Conservation (phyloP, 495 filamentous ascomycete genomes). For the Jackrogersella minutella region DNA sequence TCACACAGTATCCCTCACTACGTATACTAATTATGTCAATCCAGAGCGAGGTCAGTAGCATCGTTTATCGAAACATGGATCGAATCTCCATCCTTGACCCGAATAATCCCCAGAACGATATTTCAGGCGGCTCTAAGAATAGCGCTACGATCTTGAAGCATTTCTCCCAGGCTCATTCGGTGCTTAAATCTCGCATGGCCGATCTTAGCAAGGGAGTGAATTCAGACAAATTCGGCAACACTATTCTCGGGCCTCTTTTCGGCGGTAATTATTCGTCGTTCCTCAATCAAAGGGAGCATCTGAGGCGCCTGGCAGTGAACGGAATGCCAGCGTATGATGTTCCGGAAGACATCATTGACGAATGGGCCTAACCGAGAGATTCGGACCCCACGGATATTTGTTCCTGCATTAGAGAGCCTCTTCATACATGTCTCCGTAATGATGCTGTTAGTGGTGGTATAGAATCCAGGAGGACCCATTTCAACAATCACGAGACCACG, state of each 20-base stretch:
- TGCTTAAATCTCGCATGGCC: slow-evolving; percentile 66
- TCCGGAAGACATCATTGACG: neutral
- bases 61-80: slow-evolving; percentile 59
- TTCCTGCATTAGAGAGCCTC: neutral
- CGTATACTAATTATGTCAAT: slow-evolving; percentile 32
- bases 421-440: neutral
- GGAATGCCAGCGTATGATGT: neutral
- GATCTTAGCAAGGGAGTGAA: slow-evolving; percentile 38
- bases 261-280: slow-evolving; percentile 78
- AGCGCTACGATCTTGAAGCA: slow-evolving; percentile 65
- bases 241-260: slow-evolving; percentile 71
- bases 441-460: neutral
- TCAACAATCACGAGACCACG: neutral
- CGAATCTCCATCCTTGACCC: slow-evolving; percentile 85
- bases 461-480: neutral
- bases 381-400: neutral
- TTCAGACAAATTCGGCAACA: slow-evolving; percentile 47
- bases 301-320: slow-evolving; percentile 37
- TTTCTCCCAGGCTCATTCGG: slow-evolving; percentile 69
- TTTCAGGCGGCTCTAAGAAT: slow-evolving; percentile 79
- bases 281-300: slow-evolving; percentile 63
- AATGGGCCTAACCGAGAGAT: neutral
- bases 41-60: slow-evolving; percentile 45
- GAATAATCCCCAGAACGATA: slow-evolving; percentile 82
- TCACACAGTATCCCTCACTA: neutral